A percentile compares a stretch with the other conserved stretches of the same genome.
Evolutionary conservation across 345 rosid genomes (phyloP).

Genomic region (Dipteronia sinensis): DNA sequence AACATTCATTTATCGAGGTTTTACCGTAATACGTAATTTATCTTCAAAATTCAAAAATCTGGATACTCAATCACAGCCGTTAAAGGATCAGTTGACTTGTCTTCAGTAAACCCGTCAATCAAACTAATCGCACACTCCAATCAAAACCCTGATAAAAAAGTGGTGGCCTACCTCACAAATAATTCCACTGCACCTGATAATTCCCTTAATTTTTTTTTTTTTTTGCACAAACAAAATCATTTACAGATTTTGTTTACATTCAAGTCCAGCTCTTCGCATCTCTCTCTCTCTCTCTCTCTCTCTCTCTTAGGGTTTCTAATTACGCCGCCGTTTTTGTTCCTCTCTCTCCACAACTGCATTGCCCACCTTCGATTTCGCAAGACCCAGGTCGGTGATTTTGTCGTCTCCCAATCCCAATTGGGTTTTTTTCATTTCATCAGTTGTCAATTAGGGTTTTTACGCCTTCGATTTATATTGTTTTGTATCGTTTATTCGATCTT

Average conservation of each 20-base stretch:
- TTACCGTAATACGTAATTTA: neutral
- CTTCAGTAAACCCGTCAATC: too few species aligned
- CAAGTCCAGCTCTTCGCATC: conserved; percentile 10
- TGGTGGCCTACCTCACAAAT: neutral
- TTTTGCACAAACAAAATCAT: neutral
- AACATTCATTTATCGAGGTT: too few species aligned
- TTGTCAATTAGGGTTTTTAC: neutral
- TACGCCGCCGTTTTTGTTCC: conserved; percentile 34
- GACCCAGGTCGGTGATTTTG: conserved; percentile 22
- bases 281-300: conserved; percentile 15
- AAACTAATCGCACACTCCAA: too few species aligned
- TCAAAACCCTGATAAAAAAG: too few species aligned
- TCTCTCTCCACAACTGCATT: conserved; percentile 29
- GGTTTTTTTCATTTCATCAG: neutral
- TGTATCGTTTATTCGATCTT: conserved; percentile 16
- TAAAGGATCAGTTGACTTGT: neutral
- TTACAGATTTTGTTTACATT: neutral
- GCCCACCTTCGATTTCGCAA: conserved; percentile 11
- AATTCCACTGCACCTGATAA: conserved; percentile 7
- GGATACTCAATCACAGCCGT: neutral
- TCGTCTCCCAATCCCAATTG: conserved; percentile 8
- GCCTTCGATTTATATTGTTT: neutral
- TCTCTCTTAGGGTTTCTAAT: conserved; percentile 38
- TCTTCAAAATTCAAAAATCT: neutral
- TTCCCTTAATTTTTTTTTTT: conserved; percentile 1